Evolutionary conservation across 2,329 filamentous ascomycete species (phyloP), one percentile per base, ranked within the genome.

Genomic region (Plectosphaerella cucumerina): DNA sequence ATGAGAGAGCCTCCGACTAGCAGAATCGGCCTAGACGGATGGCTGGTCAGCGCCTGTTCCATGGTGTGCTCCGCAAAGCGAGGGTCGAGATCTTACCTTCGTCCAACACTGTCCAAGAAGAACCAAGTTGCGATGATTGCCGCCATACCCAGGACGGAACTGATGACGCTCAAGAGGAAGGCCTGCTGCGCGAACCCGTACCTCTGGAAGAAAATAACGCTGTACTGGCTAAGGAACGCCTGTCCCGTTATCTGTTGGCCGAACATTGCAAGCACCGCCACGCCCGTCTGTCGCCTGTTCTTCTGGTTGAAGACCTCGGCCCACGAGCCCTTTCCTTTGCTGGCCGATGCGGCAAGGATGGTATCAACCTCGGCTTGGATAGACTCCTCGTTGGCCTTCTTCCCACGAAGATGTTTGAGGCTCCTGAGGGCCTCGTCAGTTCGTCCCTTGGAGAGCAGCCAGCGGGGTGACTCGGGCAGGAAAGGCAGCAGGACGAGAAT

Each of bases 401-500:
- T 62, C 22, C 43, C 43, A 5, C 67, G 60, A 9, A 73, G 60
- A 15, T 63, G 59, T 39, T 59, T 55, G 1, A 74, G 52, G 1
- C 62, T 58, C n/a, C 60, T 54, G 18, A 60, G 57, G 1, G 73
- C 72, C 12, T 67, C 65, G 2, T 67, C 63, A n/a, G 60, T 50
- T n/a, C 65, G 62, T 4, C 65, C 68, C 20, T 67, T 65, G 11
- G 69, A 63, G 3, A 73, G 63, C 4, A 73, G 65, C 67, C 70
- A 76, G 51, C 74, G 73, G 1, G 74, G 74, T 2, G 69, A 72
- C 56, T 77, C 75, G 0, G 73, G 73, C 4, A 73, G 63, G 41
- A 73, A 65, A 6, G 61, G 55, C 2, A 70, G 59, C 2, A 65
- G 59, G 0, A 62, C 48, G 4, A 74, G 50, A 1, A 75, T 60